Evolutionary conservation across 1,284 basidiomycete genomes (phyloP).

Genomic region (Melanopsichium pennsylvanicum): DNA sequence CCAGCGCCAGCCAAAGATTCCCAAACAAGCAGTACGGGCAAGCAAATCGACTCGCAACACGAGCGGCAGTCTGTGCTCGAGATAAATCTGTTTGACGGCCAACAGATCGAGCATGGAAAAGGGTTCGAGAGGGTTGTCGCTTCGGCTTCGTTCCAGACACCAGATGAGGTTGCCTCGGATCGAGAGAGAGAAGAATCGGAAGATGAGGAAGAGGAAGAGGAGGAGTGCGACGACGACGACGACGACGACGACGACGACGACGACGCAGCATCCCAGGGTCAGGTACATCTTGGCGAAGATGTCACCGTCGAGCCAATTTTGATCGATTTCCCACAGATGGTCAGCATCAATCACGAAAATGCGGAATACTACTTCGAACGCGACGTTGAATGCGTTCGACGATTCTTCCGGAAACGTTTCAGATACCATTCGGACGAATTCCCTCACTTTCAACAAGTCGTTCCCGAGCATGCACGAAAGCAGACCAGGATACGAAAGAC

Average conservation of each 20-base stretch:
- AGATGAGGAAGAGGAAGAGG: conserved; percentile 23
- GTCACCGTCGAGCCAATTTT: conserved; percentile 80
- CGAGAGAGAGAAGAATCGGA: conserved; percentile 15
- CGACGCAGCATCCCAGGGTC: conserved; percentile 71
- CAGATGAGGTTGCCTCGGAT: conserved; percentile 8
- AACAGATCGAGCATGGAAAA: conserved; percentile 52
- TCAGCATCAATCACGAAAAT: conserved; percentile 93
- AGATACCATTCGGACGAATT: conserved; percentile 88
- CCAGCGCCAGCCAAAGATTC: conserved; percentile 10
- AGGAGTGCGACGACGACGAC: conserved; percentile 42
- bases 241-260: conserved; percentile 38
- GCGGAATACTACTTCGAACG: conserved; percentile 99
- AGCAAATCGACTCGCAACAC: neutral
- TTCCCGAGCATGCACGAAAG: conserved; percentile 29
- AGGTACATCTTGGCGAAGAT: conserved; percentile 80
- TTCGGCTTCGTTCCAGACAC: conserved; percentile 10
- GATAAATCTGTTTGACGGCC: conserved; percentile 19
- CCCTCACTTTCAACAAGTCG: conserved; percentile 69
- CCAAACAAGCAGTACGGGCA: conserved; percentile 2
- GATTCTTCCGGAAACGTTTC: conserved; percentile 91
- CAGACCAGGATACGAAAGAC: conserved; percentile 29
- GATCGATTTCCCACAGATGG: conserved; percentile 99
- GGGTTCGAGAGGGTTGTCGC: conserved; percentile 55
- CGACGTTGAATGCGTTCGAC: conserved; percentile 93
- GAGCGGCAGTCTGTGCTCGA: conserved; percentile 2